These are phyloP conservation scores for Fimicolochytrium jonesii DNA, from an alignment of 192 early-diverging fungal genomes.

Conservation along the genomic window DNA sequence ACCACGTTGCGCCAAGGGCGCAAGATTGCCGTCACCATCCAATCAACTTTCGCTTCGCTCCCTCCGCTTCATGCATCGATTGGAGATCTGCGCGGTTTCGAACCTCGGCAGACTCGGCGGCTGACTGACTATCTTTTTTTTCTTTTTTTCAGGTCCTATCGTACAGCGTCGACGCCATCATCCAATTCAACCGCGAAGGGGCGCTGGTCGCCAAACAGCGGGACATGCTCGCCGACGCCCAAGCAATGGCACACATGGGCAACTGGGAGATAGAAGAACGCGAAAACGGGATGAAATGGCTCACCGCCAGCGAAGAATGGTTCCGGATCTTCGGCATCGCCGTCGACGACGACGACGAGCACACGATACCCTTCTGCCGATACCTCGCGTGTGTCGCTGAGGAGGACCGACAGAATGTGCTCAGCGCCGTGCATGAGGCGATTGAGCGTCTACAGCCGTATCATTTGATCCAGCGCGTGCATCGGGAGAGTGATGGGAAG, in stretches of 20 bases:
- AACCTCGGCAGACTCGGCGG: no score
- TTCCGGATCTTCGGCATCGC: constrained; percentile 10
- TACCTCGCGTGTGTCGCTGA: not conserved
- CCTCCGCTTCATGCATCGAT: no score
- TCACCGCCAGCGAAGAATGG: not conserved
- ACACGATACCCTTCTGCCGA: not conserved
- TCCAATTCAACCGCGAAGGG: not conserved
- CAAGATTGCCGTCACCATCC: no score
- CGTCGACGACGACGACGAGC: not conserved
- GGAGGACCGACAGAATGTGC: not conserved
- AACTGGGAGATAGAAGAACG: constrained; percentile 6
- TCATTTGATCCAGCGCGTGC: not conserved
- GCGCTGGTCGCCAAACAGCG: constrained; percentile 10
- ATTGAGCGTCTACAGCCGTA: not conserved
- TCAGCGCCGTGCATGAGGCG: not conserved
- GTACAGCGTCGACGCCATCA: constrained; percentile 3
- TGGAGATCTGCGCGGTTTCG: no score
- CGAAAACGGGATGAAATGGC: not conserved
- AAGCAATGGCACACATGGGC: constrained; percentile 15
- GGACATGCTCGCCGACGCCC: constrained; percentile 8
- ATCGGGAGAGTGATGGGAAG: constrained; percentile 4
- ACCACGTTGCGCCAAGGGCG: no score
- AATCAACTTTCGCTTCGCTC: no score
- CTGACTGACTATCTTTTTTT: no score
- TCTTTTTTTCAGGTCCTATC: no score